Conservation (phyloP, 371 early-diverging fungal genomes). For the Smittium culicis region DNA sequence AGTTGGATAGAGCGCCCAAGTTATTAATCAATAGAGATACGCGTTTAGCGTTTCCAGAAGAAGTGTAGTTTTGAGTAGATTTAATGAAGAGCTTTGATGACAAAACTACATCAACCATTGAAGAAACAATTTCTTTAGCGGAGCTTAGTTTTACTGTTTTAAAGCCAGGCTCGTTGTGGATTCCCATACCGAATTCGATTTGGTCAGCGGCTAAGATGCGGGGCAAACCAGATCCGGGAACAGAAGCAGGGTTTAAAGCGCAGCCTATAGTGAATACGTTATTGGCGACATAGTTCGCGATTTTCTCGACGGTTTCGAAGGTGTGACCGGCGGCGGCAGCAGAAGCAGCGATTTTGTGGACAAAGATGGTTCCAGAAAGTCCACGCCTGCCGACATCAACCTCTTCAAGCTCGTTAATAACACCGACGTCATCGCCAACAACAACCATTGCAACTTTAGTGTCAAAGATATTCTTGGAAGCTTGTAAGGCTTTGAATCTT, state of each 20-base stretch:
- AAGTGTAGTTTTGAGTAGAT: constrained; percentile 20
- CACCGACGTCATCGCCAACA: constrained; percentile 68
- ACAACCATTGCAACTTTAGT: constrained; percentile 49
- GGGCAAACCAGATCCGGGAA: constrained; percentile 47
- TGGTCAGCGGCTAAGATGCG: constrained; percentile 34
- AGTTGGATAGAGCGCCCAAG: constrained; percentile 52
- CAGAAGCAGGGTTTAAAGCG: constrained; percentile 53
- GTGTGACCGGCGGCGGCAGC: constrained; percentile 43
- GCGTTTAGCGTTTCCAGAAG: constrained; percentile 9
- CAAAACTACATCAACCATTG: constrained; percentile 41
- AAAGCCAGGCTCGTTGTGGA: constrained; percentile 61
- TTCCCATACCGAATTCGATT: constrained; percentile 63
- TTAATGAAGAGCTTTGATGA: constrained; percentile 35
- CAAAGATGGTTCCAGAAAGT: constrained; percentile 60
- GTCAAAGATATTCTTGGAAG: constrained; percentile 17
- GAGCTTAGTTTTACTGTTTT: constrained; percentile 33
- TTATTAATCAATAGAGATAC: constrained; percentile 61
- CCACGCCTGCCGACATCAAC: constrained; percentile 60
- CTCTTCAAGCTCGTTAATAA: constrained; percentile 42
- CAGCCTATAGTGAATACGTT: constrained; percentile 62
- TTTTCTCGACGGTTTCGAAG: constrained; percentile 38
- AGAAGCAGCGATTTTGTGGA: constrained; percentile 62
- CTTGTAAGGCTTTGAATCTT: constrained; percentile 48
- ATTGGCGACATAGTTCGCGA: constrained; percentile 37
- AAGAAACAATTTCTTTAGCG: constrained; percentile 37